Evolutionary conservation across 495 filamentous ascomycete species (phyloP), one percentile per base, ranked within the genome.

Genomic region (Aspergillus taichungensis): DNA sequence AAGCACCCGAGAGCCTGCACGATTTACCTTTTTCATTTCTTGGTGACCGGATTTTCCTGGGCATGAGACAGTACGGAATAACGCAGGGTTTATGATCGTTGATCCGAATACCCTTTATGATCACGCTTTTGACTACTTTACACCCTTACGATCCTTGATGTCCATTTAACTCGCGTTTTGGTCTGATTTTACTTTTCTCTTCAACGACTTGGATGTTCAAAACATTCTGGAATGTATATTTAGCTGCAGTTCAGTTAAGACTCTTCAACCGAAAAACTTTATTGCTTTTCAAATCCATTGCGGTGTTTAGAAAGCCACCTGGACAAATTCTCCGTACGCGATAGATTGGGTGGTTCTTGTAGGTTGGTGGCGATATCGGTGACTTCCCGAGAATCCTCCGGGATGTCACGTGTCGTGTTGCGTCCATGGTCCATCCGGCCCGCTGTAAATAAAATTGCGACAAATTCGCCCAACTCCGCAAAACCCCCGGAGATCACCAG

Each of bases 71-170:
- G 37, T 51, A 60, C 55, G 55, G 59, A 58, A 55, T 63, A 43
- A 67, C 56, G 63, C 53, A 60, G 59, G 57, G 57, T 56, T 24
- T 62, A 69, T 55, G 66, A 69, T 56, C 52, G 37, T 55, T 57
- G 44, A 53, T 56, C 53, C 46, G 41, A 50, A 53, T 53, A 51
- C 54, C 40, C 52, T 51, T 56, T 55, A 57, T 43, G 51, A 70
- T 51, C 55, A 64, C 61, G 58, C 54, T 60, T 65, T 49, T 51
- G 58, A 55, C 47, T 58, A 53, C 14, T 51, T 51, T 50, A 30
- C 33, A 30, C 33, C 51, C 54, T 34, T n/a, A 28, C 30, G 10
- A 34, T 45, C 47, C 42, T 39, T 39, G 34, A 24, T 42, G 8
- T 12, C 38, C 24, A 30, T 50, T 38, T 46, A 13, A 29, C 40